These are phyloP conservation scores for Orychophragmus violaceus DNA, from an alignment of 345 rosid species.

Conservation along the genomic window DNA sequence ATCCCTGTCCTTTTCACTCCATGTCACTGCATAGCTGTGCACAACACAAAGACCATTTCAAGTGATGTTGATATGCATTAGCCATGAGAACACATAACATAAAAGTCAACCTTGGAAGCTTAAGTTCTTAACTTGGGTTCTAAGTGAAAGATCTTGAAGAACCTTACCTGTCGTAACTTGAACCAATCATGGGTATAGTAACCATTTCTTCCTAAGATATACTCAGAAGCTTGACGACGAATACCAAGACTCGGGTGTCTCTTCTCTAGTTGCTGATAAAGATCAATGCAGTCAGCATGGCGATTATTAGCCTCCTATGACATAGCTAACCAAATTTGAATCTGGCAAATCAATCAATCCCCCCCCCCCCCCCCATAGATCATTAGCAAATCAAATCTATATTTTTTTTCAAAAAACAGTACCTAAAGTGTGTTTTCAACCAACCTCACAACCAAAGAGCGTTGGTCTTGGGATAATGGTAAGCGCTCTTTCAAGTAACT, in stretches of 20 bases:
- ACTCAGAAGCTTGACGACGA: background rate
- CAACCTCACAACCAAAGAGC: slow-evolving; percentile 93
- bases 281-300: slow-evolving; percentile 74
- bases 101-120: background rate
- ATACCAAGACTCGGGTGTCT: slow-evolving; percentile 53
- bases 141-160: too few species aligned
- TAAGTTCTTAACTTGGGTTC: too few species aligned
- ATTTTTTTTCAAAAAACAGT: background rate
- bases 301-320: slow-evolving; percentile 93
- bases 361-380: too few species aligned
- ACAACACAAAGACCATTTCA: slow-evolving; percentile 3
- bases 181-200: too few species aligned
- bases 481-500: slow-evolving; percentile 91
- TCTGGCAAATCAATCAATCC: slow-evolving; percentile 39
- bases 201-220: too few species aligned
- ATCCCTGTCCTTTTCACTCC: slow-evolving; percentile 75
- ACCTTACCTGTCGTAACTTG: slow-evolving; percentile 19
- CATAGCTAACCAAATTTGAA: slow-evolving; percentile 98
- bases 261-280: slow-evolving; percentile 78
- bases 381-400: slow-evolving; percentile 17
- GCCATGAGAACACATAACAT: background rate
- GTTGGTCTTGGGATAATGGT: slow-evolving; percentile 80
- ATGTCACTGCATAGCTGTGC: slow-evolving; percentile 80
- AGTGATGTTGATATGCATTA: too few species aligned
- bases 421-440: slow-evolving; percentile 24